Evolutionary conservation across 306 rosid species (phyloP).

Genomic region (Abrus precatorius): DNA sequence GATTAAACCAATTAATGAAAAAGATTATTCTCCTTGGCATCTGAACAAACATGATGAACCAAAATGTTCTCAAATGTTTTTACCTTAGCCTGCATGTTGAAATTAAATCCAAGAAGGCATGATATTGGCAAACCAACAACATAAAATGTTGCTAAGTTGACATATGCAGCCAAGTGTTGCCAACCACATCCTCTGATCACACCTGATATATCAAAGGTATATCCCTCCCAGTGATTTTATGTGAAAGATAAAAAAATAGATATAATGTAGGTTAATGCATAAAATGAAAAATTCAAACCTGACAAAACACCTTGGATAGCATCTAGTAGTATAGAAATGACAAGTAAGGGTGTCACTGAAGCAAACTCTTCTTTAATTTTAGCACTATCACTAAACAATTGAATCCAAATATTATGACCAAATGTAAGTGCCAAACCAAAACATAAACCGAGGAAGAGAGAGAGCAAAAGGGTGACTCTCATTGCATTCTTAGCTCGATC

Average conservation of each 20-base stretch:
- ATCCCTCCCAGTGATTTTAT: background rate
- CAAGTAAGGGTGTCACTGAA: slow-evolving; percentile 79
- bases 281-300: slow-evolving; percentile 58
- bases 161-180: slow-evolving; percentile 74
- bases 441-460: slow-evolving; percentile 63
- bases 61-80: too few species aligned
- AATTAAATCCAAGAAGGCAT: slow-evolving; percentile 66
- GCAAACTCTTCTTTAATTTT: slow-evolving; percentile 65
- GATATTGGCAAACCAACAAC: slow-evolving; percentile 75
- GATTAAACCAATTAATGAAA: background rate
- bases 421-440: slow-evolving; percentile 59
- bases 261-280: background rate
- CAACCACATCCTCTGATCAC: slow-evolving; percentile 88
- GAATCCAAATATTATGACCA: slow-evolving; percentile 75
- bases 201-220: slow-evolving; percentile 58
- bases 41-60: slow-evolving; percentile 3
- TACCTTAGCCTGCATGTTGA: slow-evolving; percentile 69
- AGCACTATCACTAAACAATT: slow-evolving; percentile 60
- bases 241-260: background rate
- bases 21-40: background rate
- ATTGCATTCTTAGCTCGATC: slow-evolving; percentile 74
- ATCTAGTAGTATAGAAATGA: slow-evolving; percentile 69
- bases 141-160: slow-evolving; percentile 75
- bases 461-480: slow-evolving; percentile 75
- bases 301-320: slow-evolving; percentile 83